phyloP scores from a whole-genome alignment of 192 early-diverging fungal species.

The Pecoramyces ruminantium region DNA sequence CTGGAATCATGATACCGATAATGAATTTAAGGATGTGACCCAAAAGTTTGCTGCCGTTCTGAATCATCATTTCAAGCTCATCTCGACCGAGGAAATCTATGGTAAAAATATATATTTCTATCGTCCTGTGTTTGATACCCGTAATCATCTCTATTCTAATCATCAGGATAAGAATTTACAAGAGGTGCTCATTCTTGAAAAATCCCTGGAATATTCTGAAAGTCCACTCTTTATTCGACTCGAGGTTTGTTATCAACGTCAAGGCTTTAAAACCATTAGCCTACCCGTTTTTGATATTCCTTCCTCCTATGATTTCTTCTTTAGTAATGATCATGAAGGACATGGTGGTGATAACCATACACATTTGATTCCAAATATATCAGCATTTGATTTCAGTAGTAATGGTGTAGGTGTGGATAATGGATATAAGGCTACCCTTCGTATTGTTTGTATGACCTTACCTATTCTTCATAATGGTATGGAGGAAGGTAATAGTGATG shows the following conservation, averaged over 20 bases:
- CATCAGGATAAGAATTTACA: slow-evolving; percentile 6
- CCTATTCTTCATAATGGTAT: slow-evolving; percentile 19
- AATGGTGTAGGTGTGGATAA: slow-evolving; percentile 39
- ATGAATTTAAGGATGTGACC: neutral
- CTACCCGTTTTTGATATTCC: slow-evolving; percentile 45
- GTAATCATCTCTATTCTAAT: neutral
- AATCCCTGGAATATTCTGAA: slow-evolving; percentile 25
- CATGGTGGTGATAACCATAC: slow-evolving; percentile 6
- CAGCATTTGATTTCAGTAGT: slow-evolving; percentile 41
- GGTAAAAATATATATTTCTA: slow-evolving; percentile 44
- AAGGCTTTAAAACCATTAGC: slow-evolving; percentile 15
- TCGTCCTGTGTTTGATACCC: slow-evolving; percentile 21
- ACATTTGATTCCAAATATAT: slow-evolving; percentile 20
- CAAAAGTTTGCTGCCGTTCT: slow-evolving; percentile 35
- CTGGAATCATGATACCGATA: neutral
- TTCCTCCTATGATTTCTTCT: slow-evolving; percentile 27
- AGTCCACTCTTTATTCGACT: slow-evolving; percentile 50
- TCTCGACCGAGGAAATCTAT: slow-evolving; percentile 12
- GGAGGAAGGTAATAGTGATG: slow-evolving; percentile 13
- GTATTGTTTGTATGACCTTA: slow-evolving; percentile 45
- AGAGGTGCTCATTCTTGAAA: neutral
- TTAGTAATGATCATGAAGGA: slow-evolving; percentile 5
- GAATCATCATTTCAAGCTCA: slow-evolving; percentile 41
- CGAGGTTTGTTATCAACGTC: slow-evolving; percentile 27
- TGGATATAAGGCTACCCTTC: slow-evolving; percentile 48